phyloP scores from a whole-genome alignment of 192 early-diverging fungal species.

The Paraglomus brasilianum region DNA sequence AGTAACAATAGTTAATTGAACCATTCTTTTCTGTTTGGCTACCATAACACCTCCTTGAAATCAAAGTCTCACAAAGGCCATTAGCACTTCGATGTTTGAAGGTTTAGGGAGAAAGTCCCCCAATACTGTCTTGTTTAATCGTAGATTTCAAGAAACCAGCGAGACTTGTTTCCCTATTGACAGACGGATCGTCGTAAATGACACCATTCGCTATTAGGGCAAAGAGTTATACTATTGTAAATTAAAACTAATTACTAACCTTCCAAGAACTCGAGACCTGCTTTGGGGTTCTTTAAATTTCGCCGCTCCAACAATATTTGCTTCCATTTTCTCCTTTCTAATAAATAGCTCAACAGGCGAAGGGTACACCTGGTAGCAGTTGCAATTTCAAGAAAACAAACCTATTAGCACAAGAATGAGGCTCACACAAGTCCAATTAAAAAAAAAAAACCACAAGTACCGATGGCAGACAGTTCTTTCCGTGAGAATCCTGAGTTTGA shows the following conservation, averaged over 20 bases:
- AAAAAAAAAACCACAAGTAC: background rate
- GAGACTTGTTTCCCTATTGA: slow-evolving; percentile 55
- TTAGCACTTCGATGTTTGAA: slow-evolving; percentile 79
- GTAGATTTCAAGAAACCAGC: slow-evolving; percentile 72
- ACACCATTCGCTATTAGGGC: slow-evolving; percentile 37
- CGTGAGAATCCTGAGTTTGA: no score
- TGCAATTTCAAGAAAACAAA: background rate
- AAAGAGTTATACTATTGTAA: background rate
- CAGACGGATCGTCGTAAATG: slow-evolving; percentile 41
- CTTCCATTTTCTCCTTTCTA: slow-evolving; percentile 67
- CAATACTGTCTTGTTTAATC: slow-evolving; percentile 81
- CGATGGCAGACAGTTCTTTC: no score
- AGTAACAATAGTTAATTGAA: no score
- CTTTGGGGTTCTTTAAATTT: slow-evolving; percentile 87
- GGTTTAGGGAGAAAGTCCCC: slow-evolving; percentile 91
- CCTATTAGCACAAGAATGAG: background rate
- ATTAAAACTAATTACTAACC: slow-evolving; percentile 38
- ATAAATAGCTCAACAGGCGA: slow-evolving; percentile 35
- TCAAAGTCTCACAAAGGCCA: slow-evolving; percentile 80
- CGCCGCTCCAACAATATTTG: slow-evolving; percentile 67
- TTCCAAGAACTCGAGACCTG: slow-evolving; percentile 81
- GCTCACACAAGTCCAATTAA: background rate
- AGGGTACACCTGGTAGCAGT: slow-evolving; percentile 17
- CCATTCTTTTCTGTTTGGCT: no score
- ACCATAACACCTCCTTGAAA: slow-evolving; percentile 76